phyloP scores from a whole-genome alignment of 2,329 filamentous ascomycete genomes.

The Calonectria pteridis region DNA sequence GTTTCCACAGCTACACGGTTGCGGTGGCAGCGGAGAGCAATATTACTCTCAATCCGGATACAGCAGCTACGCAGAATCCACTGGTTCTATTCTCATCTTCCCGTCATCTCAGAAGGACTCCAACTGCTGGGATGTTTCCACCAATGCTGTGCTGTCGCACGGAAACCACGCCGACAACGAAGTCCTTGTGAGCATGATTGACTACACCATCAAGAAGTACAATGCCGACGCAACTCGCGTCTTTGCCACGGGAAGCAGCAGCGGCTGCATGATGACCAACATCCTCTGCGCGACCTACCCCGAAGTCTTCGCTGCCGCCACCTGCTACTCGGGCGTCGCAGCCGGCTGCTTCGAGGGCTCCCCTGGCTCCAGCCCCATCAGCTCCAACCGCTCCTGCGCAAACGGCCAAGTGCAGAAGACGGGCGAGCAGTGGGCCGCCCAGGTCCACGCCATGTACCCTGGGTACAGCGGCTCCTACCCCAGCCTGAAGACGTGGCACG shows the following conservation, averaged over 20 bases:
- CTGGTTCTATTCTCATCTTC: conserved; percentile 1
- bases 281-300: conserved; percentile 10
- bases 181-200: conserved; percentile 10
- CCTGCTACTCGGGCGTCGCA: conserved; percentile 7
- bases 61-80: background rate
- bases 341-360: conserved; percentile 11
- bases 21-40: background rate
- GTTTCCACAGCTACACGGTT: background rate
- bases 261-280: conserved; percentile 17
- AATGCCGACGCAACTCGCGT: background rate
- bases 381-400: conserved; percentile 5
- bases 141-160: background rate
- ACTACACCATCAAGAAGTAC: conserved; percentile 1
- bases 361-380: conserved; percentile 8
- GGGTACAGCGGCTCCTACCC: conserved; percentile 1
- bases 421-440: conserved; percentile 12
- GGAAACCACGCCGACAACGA: conserved; percentile 8
- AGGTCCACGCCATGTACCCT: conserved; percentile 8
- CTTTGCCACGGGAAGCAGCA: conserved; percentile 6
- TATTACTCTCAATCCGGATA: background rate
- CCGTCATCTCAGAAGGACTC: conserved; percentile 7
- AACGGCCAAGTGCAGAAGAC: conserved; percentile 10
- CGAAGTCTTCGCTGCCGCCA: background rate
- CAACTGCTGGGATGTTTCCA: conserved; percentile 13
- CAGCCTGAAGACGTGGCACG: conserved; percentile 15